Evolutionary conservation across 108 stramenopile species (phyloP), one percentile per base, ranked within the genome.

Genomic region (Nannochloropsis oceanica): DNA sequence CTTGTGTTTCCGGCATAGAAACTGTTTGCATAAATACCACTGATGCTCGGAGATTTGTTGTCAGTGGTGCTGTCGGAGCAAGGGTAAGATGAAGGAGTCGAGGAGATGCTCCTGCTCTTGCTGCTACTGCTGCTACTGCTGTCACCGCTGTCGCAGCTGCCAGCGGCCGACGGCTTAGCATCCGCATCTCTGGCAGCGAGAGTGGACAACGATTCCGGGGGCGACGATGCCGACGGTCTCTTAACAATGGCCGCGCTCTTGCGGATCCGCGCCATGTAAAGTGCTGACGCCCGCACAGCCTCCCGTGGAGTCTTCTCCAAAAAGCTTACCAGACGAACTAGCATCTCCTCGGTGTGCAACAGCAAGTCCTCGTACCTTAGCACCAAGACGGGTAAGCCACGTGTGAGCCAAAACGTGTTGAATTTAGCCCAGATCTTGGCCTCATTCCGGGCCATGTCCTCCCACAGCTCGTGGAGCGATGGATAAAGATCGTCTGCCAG

Each of bases 321-420:
- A 42, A 83, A 83, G 83, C 34, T 25, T 11, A 83, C 25, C 20
- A 83, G 83, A 24, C 83, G 42, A 25, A 25, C 43, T 24, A 83
- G 25, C 83, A 83, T 44, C 43, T 83, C 43, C 25, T 43, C 25
- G 42, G 83, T 44, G 43, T 83, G 83, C 83, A 43, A 18, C 24
- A 87, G 80, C 43, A 87, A 80, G 84, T 87, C 87, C 25, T 88
- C 87, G 84, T 82, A 88, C n/a, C 87, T 80, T 11, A 88, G 34
- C 26, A 82, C 87, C 27, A 81, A 44, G 80, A 88, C 26, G 18
- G 87, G 84, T 20, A 88, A 44, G 26, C 27, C 44, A 11, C 46
- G 42, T 11, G 87, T 81, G 27, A 88, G 81, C 87, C 87, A 88
- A 84, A 79, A 44, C 44, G 26, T 2, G 87, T 88, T 26, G 26